Percentiles rank a stretch among this genome's conserved stretches.
Conservation (phyloP, 2,329 filamentous ascomycete genomes). For the Alternaria triticimaculans region DNA sequence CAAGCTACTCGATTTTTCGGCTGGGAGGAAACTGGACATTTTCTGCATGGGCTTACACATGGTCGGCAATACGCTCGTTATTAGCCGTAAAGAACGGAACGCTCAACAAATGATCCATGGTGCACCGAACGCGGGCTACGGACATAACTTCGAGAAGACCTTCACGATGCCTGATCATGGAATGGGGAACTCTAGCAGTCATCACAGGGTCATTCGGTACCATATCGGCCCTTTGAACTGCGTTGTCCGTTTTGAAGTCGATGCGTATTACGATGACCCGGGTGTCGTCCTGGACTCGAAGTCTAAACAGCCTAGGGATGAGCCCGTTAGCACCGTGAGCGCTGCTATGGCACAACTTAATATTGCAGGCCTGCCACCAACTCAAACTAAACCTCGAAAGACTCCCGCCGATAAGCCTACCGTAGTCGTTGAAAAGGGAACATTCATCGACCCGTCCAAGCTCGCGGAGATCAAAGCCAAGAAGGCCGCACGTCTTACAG, state of each 20-base stretch:
- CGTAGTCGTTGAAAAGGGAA: conserved; percentile 8
- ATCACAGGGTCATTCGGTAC: conserved; percentile 30
- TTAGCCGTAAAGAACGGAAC: conserved; percentile 37
- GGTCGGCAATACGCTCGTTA: conserved; percentile 42
- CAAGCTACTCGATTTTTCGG: conserved; percentile 26
- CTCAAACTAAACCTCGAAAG: neutral
- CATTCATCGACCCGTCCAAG: conserved; percentile 1
- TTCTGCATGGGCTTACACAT: conserved; percentile 45
- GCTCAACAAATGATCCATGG: conserved; percentile 21
- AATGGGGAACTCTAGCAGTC: conserved; percentile 22
- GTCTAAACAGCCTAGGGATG: conserved; percentile 6
- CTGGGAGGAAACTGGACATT: conserved; percentile 24
- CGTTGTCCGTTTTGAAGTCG: conserved; percentile 28
- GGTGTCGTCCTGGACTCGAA: neutral
- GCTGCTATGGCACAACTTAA: conserved; percentile 2
- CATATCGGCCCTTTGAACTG: conserved; percentile 20
- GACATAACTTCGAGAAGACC: conserved; percentile 39
- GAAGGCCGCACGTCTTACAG: neutral
- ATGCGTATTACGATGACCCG: conserved; percentile 23
- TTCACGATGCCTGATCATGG: conserved; percentile 29
- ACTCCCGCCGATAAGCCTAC: neutral
- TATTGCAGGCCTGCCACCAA: neutral
- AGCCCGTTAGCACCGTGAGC: conserved; percentile 3
- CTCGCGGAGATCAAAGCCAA: conserved; percentile 28
- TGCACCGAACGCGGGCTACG: conserved; percentile 30